Percentiles rank a stretch among this genome's conserved stretches.
These are phyloP conservation scores for Xylaria castorea DNA, from an alignment of 495 filamentous ascomycete genomes.

Conservation along the genomic window DNA sequence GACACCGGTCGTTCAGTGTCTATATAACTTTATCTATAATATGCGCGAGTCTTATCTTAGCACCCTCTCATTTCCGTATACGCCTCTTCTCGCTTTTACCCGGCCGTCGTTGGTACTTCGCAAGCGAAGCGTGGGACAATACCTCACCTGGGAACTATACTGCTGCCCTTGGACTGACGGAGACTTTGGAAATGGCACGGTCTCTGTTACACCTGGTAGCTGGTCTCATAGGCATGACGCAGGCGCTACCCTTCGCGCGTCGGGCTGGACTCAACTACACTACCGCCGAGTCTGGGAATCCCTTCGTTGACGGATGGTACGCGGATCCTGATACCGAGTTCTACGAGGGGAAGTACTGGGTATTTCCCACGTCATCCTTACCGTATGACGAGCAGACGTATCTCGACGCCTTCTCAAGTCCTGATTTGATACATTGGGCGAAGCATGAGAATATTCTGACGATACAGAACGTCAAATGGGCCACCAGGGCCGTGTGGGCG, in stretches of 20 bases:
- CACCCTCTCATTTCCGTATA: neutral
- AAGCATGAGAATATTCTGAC: slow-evolving; percentile 53
- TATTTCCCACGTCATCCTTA: slow-evolving; percentile 58
- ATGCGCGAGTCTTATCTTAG: neutral
- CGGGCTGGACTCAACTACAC: slow-evolving; percentile 28
- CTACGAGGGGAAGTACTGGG: slow-evolving; percentile 57
- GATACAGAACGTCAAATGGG: slow-evolving; percentile 53
- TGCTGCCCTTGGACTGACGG: neutral
- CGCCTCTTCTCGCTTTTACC: neutral
- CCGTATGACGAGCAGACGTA: slow-evolving; percentile 52
- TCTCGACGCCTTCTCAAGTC: slow-evolving; percentile 60
- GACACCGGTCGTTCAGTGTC: neutral
- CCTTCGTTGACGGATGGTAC: slow-evolving; percentile 55
- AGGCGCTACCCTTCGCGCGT: slow-evolving; percentile 1
- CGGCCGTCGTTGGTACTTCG: neutral
- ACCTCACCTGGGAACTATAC: neutral
- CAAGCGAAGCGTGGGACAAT: neutral
- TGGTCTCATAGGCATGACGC: slow-evolving; percentile 12
- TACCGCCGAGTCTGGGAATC: slow-evolving; percentile 45
- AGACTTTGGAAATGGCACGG: slow-evolving; percentile 9
- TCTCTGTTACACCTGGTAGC: neutral
- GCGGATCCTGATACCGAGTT: slow-evolving; percentile 60
- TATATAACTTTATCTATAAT: slow-evolving; percentile 14
- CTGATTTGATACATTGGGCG: slow-evolving; percentile 45
- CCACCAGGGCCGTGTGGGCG: slow-evolving; percentile 55